Base-by-base conservation (phyloP, 2,329 filamentous ascomycete species). In the Hymenoscyphus albidus region DNA sequence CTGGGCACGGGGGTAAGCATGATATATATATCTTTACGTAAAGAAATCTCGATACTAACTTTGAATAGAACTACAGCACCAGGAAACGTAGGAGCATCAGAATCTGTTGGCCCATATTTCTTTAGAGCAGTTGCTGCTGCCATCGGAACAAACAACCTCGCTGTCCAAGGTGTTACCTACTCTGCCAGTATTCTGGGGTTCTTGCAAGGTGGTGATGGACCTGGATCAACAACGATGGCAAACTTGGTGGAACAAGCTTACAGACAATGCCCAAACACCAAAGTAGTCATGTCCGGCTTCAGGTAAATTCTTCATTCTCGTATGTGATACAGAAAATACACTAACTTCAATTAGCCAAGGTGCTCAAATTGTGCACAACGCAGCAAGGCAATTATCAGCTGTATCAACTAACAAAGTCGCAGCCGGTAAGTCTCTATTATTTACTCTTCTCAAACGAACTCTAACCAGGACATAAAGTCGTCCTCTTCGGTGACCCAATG, bases 91-190 rank as follows among this genome's bases (percentile, higher is more conserved):
- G 83, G 83, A 42, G 71, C 70, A 40, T 65, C 79, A 6, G 77
- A 79, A 1, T 51, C 44, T 4, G 44, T 51, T 7, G 83, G 83
- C 0, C 82, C 82, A 1, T 78, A 81, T 2, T 80, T 85, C 67
- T 81, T 82, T 65, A 73, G 78, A 58, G 78, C 78, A 2, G 72
- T 86, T 1, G 77, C 76, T 10, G 55, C 70, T 3, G 70, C 74
- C 61, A 73, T 83, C 65, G 80, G 80, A 22, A 72, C 71, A 14
- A 73, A 72, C 39, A 80, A 80, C 61, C 70, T 85, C 12, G 80
- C 80, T 10, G 77, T 84, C 10, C 83, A 85, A 71, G 83, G 83
- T 57, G 80, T 85, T 27, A 75, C 80, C 18, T 85, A 85, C 67
- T 74, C 79, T 1, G 83, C 83, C 5, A 73, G 75, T 64, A 64